Base-by-base conservation (phyloP, 2,329 filamentous ascomycete genomes). In the Magnaporthiopsis rhizophila region DNA sequence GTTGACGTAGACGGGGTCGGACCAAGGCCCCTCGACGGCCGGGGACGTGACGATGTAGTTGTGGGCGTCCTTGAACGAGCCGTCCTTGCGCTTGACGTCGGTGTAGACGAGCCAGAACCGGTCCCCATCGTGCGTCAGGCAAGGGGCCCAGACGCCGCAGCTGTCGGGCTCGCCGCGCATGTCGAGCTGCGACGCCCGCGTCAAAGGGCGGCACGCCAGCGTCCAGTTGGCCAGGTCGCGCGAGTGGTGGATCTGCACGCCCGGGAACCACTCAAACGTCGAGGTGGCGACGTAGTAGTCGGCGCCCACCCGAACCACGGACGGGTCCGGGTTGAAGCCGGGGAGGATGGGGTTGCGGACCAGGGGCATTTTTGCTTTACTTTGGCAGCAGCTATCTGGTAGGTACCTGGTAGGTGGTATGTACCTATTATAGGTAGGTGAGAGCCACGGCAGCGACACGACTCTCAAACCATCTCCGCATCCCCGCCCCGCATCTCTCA, bases 11-110 rank as follows among this genome's bases (percentile, higher is more conserved):
- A 84, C 71, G 0, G 85, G 84, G 62, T 88, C 85, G 0, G 83
- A 85, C 86, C 86, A 88, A 0, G 85, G 84, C 0, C 85, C 86
- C 53, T 82, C 78, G 63, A 87, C 83, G 6, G 74, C 68, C 0
- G 79, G 74, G 0, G 83, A 79, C 45, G 71, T 81, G 63, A 88
- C 81, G 65, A 88, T 86, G 70, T 87, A 88, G 69, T 87, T 88
- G 67, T 82, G 85, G 0, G 83, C 80, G 68, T 87, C 85, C 71
- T 86, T 87, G 78, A 86, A 87, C 2, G 81, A 83, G 15, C 86
- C 86, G 68, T 88, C 86, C 71, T 88, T 88, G 67, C 86, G 83
- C 74, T 87, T 88, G 21, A 88, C 85, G 69, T 88, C 84, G 0
- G 85, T 87, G 71, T 86, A 88, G 2, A 88, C 65, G 6, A 88